These are phyloP conservation scores for Fusarium falciforme DNA, from an alignment of 2,329 filamentous ascomycete genomes.

Conservation along the genomic window DNA sequence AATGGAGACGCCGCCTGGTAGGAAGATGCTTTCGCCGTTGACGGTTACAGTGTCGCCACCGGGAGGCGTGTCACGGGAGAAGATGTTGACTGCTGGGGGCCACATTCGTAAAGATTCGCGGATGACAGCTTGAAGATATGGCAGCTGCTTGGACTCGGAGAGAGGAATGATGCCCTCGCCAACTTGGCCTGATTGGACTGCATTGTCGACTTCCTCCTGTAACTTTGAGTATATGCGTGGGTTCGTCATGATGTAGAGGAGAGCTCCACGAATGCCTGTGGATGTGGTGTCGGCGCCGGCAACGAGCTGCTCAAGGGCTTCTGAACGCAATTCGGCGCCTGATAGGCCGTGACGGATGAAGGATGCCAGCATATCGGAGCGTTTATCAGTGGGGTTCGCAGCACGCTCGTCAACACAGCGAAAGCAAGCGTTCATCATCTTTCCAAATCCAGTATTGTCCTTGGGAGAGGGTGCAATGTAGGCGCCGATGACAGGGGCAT, in stretches of 20 bases:
- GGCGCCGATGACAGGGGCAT: slow-evolving; percentile 44
- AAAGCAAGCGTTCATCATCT: slow-evolving; percentile 48
- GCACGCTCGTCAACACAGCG: slow-evolving; percentile 43
- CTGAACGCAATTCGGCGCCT: slow-evolving; percentile 48
- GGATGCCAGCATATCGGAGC: slow-evolving; percentile 55
- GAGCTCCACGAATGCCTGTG: slow-evolving; percentile 54
- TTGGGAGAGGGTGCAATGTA: slow-evolving; percentile 43
- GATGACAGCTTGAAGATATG: slow-evolving; percentile 63
- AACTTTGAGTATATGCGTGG: slow-evolving; percentile 60
- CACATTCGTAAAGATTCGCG: slow-evolving; percentile 61
- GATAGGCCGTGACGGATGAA: slow-evolving; percentile 54
- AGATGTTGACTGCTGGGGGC: slow-evolving; percentile 55
- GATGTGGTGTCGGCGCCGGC: slow-evolving; percentile 54
- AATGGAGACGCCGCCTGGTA: slow-evolving; percentile 48
- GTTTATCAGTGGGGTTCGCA: slow-evolving; percentile 38
- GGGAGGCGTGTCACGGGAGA: slow-evolving; percentile 47
- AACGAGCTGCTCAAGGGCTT: slow-evolving; percentile 49
- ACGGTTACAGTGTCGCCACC: slow-evolving; percentile 47
- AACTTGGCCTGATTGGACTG: slow-evolving; percentile 52
- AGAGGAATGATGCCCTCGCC: slow-evolving; percentile 37
- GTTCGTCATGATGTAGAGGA: slow-evolving; percentile 64
- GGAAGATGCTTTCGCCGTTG: slow-evolving; percentile 52
- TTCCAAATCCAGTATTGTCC: slow-evolving; percentile 49
- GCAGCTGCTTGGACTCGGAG: slow-evolving; percentile 53
- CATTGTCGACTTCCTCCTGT: slow-evolving; percentile 60